Evolutionary conservation across 768 basidiomycete genomes (phyloP).

Genomic region (Pholiota molesta): DNA sequence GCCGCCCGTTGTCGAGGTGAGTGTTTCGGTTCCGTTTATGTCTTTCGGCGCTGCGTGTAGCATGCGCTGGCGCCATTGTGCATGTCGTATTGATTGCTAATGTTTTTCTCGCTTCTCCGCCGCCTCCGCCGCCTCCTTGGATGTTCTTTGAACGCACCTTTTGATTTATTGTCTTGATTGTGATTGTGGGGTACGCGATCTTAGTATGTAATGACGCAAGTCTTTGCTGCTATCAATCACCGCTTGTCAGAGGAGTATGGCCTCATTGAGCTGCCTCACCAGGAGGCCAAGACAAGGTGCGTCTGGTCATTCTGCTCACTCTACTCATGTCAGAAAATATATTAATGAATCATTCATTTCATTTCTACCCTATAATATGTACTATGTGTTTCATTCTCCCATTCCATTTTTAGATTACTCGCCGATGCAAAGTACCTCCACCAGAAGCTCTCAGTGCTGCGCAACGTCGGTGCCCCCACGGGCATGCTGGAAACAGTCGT

Average conservation of each 20-base stretch:
- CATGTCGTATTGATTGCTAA: constrained; percentile 6
- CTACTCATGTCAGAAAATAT: not conserved
- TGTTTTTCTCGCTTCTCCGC: constrained; percentile 14
- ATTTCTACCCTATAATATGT: not conserved
- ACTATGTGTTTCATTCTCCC: not conserved
- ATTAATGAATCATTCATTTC: constrained; percentile 2
- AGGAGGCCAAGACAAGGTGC: constrained; percentile 86
- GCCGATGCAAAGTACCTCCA: constrained; percentile 80
- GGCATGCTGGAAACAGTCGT: constrained; percentile 87
- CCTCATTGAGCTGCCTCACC: constrained; percentile 78
- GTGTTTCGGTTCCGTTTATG: constrained; percentile 24
- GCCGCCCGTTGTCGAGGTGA: constrained; percentile 78
- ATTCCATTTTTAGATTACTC: constrained; percentile 58
- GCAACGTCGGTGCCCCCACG: constrained; percentile 71
- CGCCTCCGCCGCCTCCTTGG: not conserved
- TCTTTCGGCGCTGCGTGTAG: constrained; percentile 2
- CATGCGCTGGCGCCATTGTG: not conserved
- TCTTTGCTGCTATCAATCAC: constrained; percentile 91
- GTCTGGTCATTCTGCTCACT: constrained; percentile 20
- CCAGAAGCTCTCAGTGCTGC: constrained; percentile 73
- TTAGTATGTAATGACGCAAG: constrained; percentile 93
- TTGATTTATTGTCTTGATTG: constrained; percentile 3
- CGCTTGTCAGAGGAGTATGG: constrained; percentile 86
- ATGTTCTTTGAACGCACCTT: too few relatives aligned
- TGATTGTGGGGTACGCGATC: constrained; percentile 8